These are phyloP conservation scores for Fonsecaea multimorphosa DNA, from an alignment of 2,329 filamentous ascomycete species.

Conservation along the genomic window DNA sequence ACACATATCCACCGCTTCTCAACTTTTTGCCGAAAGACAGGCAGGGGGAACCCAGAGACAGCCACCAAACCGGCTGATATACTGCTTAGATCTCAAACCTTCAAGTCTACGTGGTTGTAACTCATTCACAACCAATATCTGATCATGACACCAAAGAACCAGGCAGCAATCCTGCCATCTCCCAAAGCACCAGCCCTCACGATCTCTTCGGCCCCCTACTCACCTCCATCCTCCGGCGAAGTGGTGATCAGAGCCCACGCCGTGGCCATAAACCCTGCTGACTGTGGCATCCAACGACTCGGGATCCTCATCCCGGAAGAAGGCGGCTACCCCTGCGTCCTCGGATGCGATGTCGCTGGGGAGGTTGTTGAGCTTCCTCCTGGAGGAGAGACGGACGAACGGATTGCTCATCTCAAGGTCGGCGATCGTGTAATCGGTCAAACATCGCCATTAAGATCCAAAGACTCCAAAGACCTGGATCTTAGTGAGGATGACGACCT, in stretches of 20 bases:
- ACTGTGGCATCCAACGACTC: slow-evolving; percentile 45
- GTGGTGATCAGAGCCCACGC: slow-evolving; percentile 40
- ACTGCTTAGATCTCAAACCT: neutral
- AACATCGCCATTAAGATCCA: slow-evolving; percentile 11
- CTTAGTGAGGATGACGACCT: neutral
- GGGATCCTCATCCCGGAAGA: slow-evolving; percentile 39
- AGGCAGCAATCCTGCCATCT: slow-evolving; percentile 36
- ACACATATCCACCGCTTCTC: neutral
- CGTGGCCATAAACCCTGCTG: slow-evolving; percentile 40
- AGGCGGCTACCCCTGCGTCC: slow-evolving; percentile 45
- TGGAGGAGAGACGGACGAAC: slow-evolving; percentile 32
- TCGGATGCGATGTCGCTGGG: slow-evolving; percentile 55
- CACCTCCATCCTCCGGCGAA: slow-evolving; percentile 34
- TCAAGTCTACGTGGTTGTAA: neutral
- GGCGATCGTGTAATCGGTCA: slow-evolving; percentile 53
- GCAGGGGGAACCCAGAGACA: neutral
- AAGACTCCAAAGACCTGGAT: slow-evolving; percentile 9
- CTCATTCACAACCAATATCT: neutral
- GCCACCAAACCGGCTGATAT: neutral
- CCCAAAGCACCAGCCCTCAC: slow-evolving; percentile 34
- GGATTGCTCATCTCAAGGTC: slow-evolving; percentile 50
- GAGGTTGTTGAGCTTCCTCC: slow-evolving; percentile 51
- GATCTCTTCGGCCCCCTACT: slow-evolving; percentile 34
- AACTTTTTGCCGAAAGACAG: neutral
- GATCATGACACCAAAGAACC: slow-evolving; percentile 27